phyloP scores from a whole-genome alignment of 106 monocot species.

The Allium sativum region DNA sequence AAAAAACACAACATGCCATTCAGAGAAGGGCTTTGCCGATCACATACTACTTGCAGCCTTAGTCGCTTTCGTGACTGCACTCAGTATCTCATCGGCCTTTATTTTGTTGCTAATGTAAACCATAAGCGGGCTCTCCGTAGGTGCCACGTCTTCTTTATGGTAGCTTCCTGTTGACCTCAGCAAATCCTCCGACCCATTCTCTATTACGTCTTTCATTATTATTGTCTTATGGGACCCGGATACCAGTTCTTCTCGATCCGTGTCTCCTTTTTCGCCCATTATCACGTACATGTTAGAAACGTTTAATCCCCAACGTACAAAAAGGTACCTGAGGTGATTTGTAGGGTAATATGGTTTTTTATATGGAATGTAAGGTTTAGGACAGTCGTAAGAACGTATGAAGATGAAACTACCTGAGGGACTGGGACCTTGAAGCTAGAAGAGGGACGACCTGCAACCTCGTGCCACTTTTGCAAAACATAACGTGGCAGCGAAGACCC shows the following conservation, averaged over 20 bases:
- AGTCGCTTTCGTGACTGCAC: slow-evolving; percentile 25
- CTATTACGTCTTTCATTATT: slow-evolving; percentile 34
- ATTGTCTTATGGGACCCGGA: slow-evolving; percentile 52
- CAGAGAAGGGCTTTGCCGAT: background rate
- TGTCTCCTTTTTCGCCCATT: slow-evolving; percentile 59
- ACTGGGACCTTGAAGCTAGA: slow-evolving; percentile 78
- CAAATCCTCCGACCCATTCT: slow-evolving; percentile 38
- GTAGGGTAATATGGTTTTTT: background rate
- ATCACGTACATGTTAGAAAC: slow-evolving; percentile 52
- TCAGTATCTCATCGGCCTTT: slow-evolving; percentile 37
- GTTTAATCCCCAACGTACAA: slow-evolving; percentile 67
- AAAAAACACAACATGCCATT: no score
- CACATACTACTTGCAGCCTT: slow-evolving; percentile 28
- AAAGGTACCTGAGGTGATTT: slow-evolving; percentile 52
- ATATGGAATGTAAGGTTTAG: background rate
- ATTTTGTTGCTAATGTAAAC: slow-evolving; percentile 18
- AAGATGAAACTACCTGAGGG: slow-evolving; percentile 46
- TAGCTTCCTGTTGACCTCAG: slow-evolving; percentile 37
- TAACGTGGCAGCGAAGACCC: slow-evolving; percentile 68
- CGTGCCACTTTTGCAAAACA: slow-evolving; percentile 70
- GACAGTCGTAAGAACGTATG: background rate
- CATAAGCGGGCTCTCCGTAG: slow-evolving; percentile 30
- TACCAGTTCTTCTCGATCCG: slow-evolving; percentile 51
- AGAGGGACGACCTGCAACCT: slow-evolving; percentile 81
- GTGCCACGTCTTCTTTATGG: slow-evolving; percentile 39